phyloP scores from a whole-genome alignment of 129 eudicot species.

The Chrysanthemum lavandulifolium region DNA sequence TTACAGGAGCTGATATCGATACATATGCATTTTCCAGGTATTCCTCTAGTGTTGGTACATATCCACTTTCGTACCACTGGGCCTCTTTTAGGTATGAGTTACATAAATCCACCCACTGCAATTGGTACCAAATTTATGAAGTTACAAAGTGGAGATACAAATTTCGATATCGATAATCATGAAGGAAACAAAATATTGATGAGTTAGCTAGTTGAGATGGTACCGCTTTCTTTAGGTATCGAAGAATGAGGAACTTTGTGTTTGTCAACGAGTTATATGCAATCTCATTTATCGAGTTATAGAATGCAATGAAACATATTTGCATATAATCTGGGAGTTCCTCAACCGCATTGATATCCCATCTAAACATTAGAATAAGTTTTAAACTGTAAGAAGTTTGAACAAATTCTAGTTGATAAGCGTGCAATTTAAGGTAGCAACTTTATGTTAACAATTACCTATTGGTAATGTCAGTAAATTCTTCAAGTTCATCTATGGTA shows the following conservation, averaged over 20 bases:
- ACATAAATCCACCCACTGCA: constrained; percentile 36
- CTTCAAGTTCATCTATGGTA: not conserved
- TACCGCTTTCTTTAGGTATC: too few relatives aligned
- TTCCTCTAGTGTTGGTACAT: constrained; percentile 23
- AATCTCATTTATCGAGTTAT: too few relatives aligned
- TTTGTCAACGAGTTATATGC: too few relatives aligned
- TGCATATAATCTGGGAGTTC: not conserved
- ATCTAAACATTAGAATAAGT: not conserved
- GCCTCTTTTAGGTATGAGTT: constrained; percentile 34
- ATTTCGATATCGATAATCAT: too few relatives aligned
- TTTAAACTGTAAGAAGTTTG: too few relatives aligned
- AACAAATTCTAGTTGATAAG: too few relatives aligned
- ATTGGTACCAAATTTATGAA: not conserved
- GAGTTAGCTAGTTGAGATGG: too few relatives aligned
- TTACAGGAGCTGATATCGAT: constrained; percentile 12
- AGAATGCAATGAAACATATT: too few relatives aligned
- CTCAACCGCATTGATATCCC: not conserved
- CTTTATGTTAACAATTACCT: not conserved
- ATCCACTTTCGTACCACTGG: constrained; percentile 25
- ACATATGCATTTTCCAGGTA: constrained; percentile 19
- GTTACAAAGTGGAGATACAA: too few relatives aligned
- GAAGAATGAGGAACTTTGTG: too few relatives aligned
- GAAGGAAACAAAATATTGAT: too few relatives aligned
- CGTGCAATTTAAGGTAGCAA: not conserved
- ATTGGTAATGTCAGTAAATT: not conserved